Base-by-base conservation (phyloP, 768 basidiomycete species). In the Cystobasidium ongulense region DNA sequence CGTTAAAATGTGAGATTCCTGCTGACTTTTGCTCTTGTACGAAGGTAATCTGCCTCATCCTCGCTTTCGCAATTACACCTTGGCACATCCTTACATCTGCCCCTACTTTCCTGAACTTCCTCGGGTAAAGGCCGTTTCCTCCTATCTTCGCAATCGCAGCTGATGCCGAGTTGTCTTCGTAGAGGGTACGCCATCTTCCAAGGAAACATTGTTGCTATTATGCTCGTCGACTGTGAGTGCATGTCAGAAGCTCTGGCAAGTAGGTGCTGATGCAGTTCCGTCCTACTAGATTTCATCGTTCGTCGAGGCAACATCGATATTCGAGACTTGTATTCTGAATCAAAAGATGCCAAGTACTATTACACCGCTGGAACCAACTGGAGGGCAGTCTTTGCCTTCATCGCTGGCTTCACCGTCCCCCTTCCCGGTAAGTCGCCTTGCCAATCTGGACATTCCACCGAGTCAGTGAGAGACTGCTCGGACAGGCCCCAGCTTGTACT, bases 11-110 rank as follows among this genome's bases (percentile, higher is more conserved):
- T n/a, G n/a, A n/a, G n/a, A n/a, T n/a, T n/a, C n/a, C n/a, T n/a
- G n/a, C n/a, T n/a, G n/a, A n/a, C n/a, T n/a, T n/a, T n/a, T n/a
- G n/a, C n/a, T n/a, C n/a, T n/a, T n/a, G n/a, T n/a, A n/a, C n/a
- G n/a, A n/a, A n/a, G n/a, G 27, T 64, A 27, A 10, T 64, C 38
- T 64, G 63, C n/a, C 35, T 64, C 17, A 35, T 64, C 23, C 10
- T 64, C 4, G 36, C 63, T 27, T 64, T 64, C 29, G 63, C 63
- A 21, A 64, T 64, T 35, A 64, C 63, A 8, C 63, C 63, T 15
- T 64, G 63, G 63, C 63, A 64, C 29, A 64, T 64, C 43, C 63
- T 64, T 15, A 64, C 63, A 15, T 64, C 63, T 15, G 63, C 63
- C 15, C 63, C 63, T 7, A 64, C 63, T 5, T 64, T 64, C 63